Conservation (phyloP, 1,139 yeast genomes). For the Pichia sp. region DNA sequence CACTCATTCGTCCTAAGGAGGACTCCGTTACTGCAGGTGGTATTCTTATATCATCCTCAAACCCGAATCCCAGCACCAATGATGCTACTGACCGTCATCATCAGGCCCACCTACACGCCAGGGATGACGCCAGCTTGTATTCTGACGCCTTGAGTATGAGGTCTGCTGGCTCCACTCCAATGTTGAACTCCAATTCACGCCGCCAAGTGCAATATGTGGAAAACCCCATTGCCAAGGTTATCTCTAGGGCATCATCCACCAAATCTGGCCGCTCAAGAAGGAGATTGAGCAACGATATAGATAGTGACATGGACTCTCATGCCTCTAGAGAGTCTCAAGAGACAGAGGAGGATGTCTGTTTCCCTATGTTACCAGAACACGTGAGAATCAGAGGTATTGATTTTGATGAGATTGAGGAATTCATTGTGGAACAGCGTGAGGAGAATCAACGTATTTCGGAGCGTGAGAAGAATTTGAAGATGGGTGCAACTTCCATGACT, state of each 20-base stretch:
- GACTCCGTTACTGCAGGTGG: constrained; percentile 21
- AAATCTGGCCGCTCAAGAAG: constrained; percentile 19
- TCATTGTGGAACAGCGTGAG: constrained; percentile 43
- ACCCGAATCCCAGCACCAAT: neutral
- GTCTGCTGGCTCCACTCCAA: too few species aligned
- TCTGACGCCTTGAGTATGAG: constrained; percentile 13
- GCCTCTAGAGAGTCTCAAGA: constrained; percentile 71
- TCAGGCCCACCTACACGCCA: neutral
- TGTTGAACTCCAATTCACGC: constrained; percentile 1
- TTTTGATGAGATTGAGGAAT: constrained; percentile 72
- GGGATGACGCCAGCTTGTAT: constrained; percentile 10
- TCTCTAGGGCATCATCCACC: constrained; percentile 21
- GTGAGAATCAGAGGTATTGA: constrained; percentile 67
- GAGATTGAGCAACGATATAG: constrained; percentile 29
- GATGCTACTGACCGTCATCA: neutral
- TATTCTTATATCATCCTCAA: constrained; percentile 19
- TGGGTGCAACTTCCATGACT: constrained; percentile 15
- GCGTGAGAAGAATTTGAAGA: constrained; percentile 25
- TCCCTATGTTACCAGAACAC: constrained; percentile 80
- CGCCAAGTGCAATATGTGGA: constrained; percentile 11
- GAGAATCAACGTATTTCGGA: constrained; percentile 25
- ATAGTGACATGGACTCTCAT: constrained; percentile 63
- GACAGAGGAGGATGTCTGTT: constrained; percentile 96
- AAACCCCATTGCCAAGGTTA: constrained; percentile 16
- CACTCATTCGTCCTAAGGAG: constrained; percentile 28